Evolutionary conservation across 345 rosid genomes (phyloP), one percentile per base, ranked within the genome.

Genomic region (Sonneratia caseolaris): DNA sequence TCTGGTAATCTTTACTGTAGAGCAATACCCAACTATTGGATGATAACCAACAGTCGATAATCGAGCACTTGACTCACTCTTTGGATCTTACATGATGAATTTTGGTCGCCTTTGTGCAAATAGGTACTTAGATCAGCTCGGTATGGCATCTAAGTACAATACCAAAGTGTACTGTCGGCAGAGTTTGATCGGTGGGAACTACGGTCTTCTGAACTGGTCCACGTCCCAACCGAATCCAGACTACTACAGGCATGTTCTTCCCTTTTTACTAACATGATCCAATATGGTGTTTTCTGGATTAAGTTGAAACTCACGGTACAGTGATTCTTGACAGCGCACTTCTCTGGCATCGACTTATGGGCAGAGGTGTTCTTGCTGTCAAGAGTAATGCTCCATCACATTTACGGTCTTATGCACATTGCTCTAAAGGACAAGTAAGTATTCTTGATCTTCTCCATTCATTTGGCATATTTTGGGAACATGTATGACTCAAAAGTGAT

Each of bases 91-190:
- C 64, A 62, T 62, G 3, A 62, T 32, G 43, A 70, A 3, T 70
- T 18, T 70, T 9, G 27, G 0, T 42, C 13, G 18, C 14, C 15
- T 5, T 22, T 36, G 24, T 66, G 49, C 12, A 37, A 0, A 68
- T 55, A 95, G 99, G 99, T 95, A 95, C 79, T 82, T 95, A 72
- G 99, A 95, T 82, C 99, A 95, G 83, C 99, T 95, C 7, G 99
- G 99, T 72, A 80, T 95, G 98, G 82, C 99, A 65, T 78, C 98
- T n/a, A 82, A 79, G 83, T 84, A 87, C 89, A 82, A 92, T 64
- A 95, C 99, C 2, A 95, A 89, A 75, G 99, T 89, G n/a, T 92
- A 95, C 76, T 95, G 99, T 78, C 87, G 99, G 84, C 98, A 95
- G 81, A 86, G 97, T 57, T 83, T 95, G 67, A 74, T 95, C 48